These are phyloP conservation scores for Ramaria sp. DNA, from an alignment of 768 basidiomycete genomes.

Conservation along the genomic window DNA sequence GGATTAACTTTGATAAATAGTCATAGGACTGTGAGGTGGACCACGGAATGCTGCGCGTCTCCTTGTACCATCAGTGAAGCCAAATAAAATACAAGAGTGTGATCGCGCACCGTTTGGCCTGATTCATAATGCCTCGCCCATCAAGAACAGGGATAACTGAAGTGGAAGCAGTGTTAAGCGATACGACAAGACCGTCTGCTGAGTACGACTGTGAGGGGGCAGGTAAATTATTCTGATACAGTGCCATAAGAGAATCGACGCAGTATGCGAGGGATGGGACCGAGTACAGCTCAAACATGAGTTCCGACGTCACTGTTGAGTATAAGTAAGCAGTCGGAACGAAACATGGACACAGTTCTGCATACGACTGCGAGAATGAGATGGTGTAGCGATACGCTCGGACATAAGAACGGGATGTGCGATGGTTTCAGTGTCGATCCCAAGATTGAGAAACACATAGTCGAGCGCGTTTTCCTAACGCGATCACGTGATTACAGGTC, in stretches of 20 bases:
- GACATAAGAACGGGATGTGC: slow-evolving; percentile 91
- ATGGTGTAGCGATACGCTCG: slow-evolving; percentile 77
- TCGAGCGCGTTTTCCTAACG: slow-evolving; percentile 86
- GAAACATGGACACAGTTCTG: slow-evolving; percentile 11
- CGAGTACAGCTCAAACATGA: slow-evolving; percentile 89
- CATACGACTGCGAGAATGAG: slow-evolving; percentile 81
- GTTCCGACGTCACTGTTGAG: slow-evolving; percentile 77
- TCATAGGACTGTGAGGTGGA: slow-evolving; percentile 86
- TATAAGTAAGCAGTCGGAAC: not conserved
- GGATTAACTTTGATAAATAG: slow-evolving; percentile 84
- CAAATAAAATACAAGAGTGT: not conserved
- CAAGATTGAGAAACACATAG: slow-evolving; percentile 80
- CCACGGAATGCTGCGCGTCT: slow-evolving; percentile 77
- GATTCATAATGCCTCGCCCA: slow-evolving; percentile 75
- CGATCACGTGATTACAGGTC: not conserved
- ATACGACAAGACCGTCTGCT: slow-evolving; percentile 76
- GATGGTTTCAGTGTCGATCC: slow-evolving; percentile 64
- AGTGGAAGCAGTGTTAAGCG: slow-evolving; percentile 86
- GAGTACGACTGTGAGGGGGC: slow-evolving; percentile 26
- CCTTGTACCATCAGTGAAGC: not conserved
- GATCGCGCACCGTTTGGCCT: slow-evolving; percentile 68
- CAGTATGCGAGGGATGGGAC: slow-evolving; percentile 83
- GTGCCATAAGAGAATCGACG: slow-evolving; percentile 86
- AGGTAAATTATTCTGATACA: slow-evolving; percentile 68
- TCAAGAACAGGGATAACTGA: slow-evolving; percentile 80